Base-by-base conservation (phyloP, 2,329 filamentous ascomycete genomes). In the Trichoderma asperellum region DNA sequence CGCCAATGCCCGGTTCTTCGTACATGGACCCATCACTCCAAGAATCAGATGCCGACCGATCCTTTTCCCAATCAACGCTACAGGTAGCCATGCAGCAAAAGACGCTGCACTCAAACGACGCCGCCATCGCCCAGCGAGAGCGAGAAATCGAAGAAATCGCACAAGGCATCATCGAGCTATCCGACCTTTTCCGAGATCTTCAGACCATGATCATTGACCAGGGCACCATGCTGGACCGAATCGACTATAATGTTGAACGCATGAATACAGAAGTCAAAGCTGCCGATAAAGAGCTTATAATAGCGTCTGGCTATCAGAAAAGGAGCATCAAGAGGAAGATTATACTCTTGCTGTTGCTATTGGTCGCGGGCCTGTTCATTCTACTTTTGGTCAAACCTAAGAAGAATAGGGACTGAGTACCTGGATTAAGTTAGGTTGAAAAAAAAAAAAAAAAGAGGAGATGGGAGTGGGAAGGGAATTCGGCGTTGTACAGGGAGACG, bases 101-200 rank as follows among this genome's bases (percentile, higher is more conserved):
- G 73, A 86, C 88, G 68, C 82, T 92, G 35, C 88, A 90, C 70
- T 91, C 90, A 70, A 94, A 96, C 76, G 95, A 98, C 77, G 85
- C 90, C 2, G 89, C 89, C 47, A 98, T 99, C 74, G 88, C 91
- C 71, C 96, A 98, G 79, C 92, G 96, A 72, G 96, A 99, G 81
- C 90, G 92, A 52, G 96, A 98, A 80, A 99, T 99, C 75, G 96
- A 97, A 77, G 94, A 97, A 75, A 99, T 99, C 72, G 96, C 96
- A 2, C 94, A 97, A 78, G 95, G 96, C 69, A 98, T 99, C 80
- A 98, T 99, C 76, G 95, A 98, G 78, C 84, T 99, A 8, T 93
- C 95, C 4, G 96, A 97, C 78, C 93, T 99, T 62, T 99, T 99
- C 83, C 93, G 96, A 71, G 96, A 99, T 76, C 84, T 99, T 35